Evolutionary conservation across 306 rosid genomes (phyloP), one percentile per base, ranked within the genome.

Genomic region (Neltuma alba): DNA sequence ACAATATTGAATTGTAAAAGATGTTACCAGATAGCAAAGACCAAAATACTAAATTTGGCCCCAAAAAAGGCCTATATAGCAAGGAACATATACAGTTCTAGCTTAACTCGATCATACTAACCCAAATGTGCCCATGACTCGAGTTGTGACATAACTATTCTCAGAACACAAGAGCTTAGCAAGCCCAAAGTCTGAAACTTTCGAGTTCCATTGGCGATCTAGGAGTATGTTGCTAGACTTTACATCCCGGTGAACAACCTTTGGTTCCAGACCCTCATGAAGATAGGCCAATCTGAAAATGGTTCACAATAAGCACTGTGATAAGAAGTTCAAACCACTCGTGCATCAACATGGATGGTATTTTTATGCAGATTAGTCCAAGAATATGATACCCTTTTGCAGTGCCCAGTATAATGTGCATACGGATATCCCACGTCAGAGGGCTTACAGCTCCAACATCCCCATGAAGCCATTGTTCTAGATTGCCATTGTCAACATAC

Each of bases 111-210:
- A 73, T 82, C 75, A 81, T 79, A 89, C 98, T 92, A 76, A 92
- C 99, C 99, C 99, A 85, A 94, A 94, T 70, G 99, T 94, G 42
- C 99, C 99, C 99, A 94, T 92, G 81, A 94, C 99, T 54, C 99
- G 93, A 76, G 99, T 94, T 4, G 99, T 92, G 83, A 94, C 97
- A 44, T 94, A 94, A 76, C 99, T 94, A 14, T 80, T 85, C 85
- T 94, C 99, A 0, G 97, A 87, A 83, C 89, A 84, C 68, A 94
- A 80, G 80, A 95, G 99, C 86, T 95, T 92, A 54, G 99, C 97
- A 62, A 95, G 99, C 84, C 99, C 99, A 16, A 95, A 95, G 89
- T 95, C 99, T 60, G 97, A 95, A 63, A 95, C 97, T 82, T 92
- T 95, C 61, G 99, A 77, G 80, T 92, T 85, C 99, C 99, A 95